Evolutionary conservation across 2,329 filamentous ascomycete species (phyloP).

Genomic region (Raffaelea ambrosiae): DNA sequence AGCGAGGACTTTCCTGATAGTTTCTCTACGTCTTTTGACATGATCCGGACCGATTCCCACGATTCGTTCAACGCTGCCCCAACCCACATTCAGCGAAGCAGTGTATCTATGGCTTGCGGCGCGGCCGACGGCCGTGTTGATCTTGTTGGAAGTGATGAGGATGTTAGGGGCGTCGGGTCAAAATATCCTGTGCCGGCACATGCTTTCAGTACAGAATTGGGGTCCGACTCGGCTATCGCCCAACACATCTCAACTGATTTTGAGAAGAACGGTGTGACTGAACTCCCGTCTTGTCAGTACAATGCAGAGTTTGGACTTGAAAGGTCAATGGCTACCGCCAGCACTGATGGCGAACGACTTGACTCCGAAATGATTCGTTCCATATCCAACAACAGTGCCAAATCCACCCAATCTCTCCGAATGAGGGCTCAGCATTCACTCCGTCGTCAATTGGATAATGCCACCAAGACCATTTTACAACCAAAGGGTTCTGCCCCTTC

Average conservation of each 20-base stretch:
- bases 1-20: constrained; percentile 21
- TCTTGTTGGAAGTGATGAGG: constrained; percentile 9
- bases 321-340: no score
- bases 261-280: no score
- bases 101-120: neutral
- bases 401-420: constrained; percentile 36
- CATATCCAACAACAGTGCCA: constrained; percentile 37
- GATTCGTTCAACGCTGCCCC: constrained; percentile 15
- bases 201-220: neutral
- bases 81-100: neutral
- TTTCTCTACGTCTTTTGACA: constrained; percentile 16
- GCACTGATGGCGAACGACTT: no score
- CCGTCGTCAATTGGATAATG: constrained; percentile 35
- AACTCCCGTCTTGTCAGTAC: no score
- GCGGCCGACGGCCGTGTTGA: neutral
- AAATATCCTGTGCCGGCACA: constrained; percentile 22
- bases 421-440: constrained; percentile 38
- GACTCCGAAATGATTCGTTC: constrained; percentile 30
- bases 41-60: constrained; percentile 24
- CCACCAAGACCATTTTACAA: constrained; percentile 6
- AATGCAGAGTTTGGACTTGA: no score
- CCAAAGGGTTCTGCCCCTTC: constrained; percentile 3
- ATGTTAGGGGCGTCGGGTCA: constrained; percentile 29
- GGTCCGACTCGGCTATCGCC: neutral
- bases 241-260: neutral